Conservation (phyloP, 257 asterid genomes). For the Mentha longifolia region DNA sequence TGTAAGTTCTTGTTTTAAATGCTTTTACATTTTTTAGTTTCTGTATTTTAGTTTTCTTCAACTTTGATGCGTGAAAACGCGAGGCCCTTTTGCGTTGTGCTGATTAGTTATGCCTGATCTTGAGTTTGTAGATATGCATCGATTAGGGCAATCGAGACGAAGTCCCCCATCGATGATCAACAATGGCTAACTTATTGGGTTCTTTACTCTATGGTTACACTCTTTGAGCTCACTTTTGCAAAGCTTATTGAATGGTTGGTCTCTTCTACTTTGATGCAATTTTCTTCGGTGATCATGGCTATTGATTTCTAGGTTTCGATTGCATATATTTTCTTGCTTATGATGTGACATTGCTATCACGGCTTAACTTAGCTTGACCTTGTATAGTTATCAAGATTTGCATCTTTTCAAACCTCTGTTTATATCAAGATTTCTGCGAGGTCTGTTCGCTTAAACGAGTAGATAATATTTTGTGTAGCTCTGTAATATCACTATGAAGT, state of each 20-base stretch:
- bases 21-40: neutral
- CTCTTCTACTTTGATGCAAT: neutral
- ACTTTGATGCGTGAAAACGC: neutral
- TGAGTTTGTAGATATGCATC: conserved; percentile 75
- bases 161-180: conserved; percentile 90
- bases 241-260: conserved; percentile 85
- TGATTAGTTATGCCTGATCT: conserved; percentile 19
- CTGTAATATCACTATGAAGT: neutral
- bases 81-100: neutral
- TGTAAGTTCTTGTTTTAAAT: conserved; percentile 59
- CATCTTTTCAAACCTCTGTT: neutral
- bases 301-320: conserved; percentile 7
- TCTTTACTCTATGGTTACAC: conserved; percentile 95
- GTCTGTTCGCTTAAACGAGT: too few species aligned
- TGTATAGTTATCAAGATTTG: neutral
- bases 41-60: neutral
- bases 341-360: neutral
- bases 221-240: conserved; percentile 92
- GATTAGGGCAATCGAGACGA: conserved; percentile 89
- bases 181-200: conserved; percentile 99
- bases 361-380: neutral
- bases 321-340: neutral
- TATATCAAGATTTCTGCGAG: too few species aligned
- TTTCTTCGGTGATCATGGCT: neutral
- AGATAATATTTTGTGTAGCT: neutral